Percentiles rank a stretch among this genome's conserved stretches.
These are phyloP conservation scores for Vaccinium macrocarpon DNA, from an alignment of 148 eudicot species.

Conservation along the genomic window DNA sequence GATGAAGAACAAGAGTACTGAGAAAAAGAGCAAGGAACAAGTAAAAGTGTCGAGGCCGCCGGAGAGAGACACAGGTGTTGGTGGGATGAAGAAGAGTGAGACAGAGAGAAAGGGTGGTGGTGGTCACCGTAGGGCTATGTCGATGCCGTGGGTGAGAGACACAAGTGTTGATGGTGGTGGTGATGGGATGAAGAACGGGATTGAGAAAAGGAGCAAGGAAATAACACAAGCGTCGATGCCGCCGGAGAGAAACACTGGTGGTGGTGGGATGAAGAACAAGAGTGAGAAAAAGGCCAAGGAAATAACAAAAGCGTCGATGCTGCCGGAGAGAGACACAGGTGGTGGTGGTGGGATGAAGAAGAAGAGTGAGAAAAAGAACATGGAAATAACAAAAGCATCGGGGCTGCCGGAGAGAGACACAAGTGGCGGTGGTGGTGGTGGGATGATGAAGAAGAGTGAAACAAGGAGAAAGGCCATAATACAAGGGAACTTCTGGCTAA, in stretches of 20 bases:
- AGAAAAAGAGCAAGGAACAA: constrained; percentile 7
- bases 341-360: neutral
- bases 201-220: neutral
- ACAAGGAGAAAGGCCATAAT: neutral
- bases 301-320: neutral
- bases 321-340: neutral
- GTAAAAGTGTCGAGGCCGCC: neutral
- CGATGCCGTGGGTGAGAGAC: neutral
- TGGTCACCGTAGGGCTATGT: too few species aligned
- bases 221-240: neutral
- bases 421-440: neutral
- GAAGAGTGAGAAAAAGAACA: neutral
- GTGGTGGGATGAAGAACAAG: neutral
- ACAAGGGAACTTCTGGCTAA: constrained; percentile 9
- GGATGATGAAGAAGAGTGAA: neutral
- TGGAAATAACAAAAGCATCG: neutral
- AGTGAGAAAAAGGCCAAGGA: neutral
- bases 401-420: neutral
- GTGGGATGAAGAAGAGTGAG: neutral
- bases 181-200: neutral
- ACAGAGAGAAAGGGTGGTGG: neutral
- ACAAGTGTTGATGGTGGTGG: neutral
- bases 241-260: neutral
- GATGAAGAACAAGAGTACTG: neutral
- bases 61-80: neutral